Evolutionary conservation across 176 grass and related monocot genomes (phyloP).

Genomic region (Oryza coarctata): DNA sequence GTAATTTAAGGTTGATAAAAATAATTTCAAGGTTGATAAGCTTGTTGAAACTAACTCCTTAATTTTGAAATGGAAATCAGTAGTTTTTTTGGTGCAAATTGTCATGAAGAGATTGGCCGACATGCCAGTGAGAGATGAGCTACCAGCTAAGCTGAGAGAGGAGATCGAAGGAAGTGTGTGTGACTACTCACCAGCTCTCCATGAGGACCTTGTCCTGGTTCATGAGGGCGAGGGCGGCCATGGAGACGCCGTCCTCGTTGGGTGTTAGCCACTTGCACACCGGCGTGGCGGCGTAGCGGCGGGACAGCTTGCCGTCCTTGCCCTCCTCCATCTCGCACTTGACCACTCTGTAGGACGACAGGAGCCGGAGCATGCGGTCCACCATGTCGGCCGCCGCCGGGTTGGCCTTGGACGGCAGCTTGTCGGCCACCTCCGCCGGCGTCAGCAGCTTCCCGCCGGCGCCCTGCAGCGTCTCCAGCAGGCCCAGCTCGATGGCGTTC

Average conservation of each 20-base stretch:
- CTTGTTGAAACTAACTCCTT: no score
- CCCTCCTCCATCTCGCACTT: conserved; percentile 47
- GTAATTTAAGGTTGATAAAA: no score
- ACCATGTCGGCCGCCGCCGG: conserved; percentile 67
- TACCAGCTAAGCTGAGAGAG: no score
- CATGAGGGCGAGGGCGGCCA: conserved; percentile 83
- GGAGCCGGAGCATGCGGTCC: conserved; percentile 85
- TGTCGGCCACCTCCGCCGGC: conserved; percentile 53
- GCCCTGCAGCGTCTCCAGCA: conserved; percentile 63
- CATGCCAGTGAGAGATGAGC: no score
- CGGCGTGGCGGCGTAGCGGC: conserved; percentile 48
- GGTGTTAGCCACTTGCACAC: conserved; percentile 86
- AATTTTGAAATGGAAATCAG: no score
- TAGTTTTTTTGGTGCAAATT: no score
- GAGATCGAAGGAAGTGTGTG: no score
- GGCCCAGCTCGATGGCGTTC: conserved; percentile 80
- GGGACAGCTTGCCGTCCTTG: conserved; percentile 44
- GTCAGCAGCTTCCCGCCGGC: conserved; percentile 36
- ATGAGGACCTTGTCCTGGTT: conserved; percentile 97
- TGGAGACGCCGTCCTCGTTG: conserved; percentile 88
- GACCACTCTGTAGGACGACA: conserved; percentile 69
- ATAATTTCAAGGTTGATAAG: no score
- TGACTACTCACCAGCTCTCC: conserved; percentile 92
- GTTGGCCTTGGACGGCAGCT: conserved; percentile 46
- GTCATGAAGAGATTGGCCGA: no score